Evolutionary conservation across 345 rosid genomes (phyloP), one percentile per base, ranked within the genome.

Genomic region (Eucalyptus rudis): DNA sequence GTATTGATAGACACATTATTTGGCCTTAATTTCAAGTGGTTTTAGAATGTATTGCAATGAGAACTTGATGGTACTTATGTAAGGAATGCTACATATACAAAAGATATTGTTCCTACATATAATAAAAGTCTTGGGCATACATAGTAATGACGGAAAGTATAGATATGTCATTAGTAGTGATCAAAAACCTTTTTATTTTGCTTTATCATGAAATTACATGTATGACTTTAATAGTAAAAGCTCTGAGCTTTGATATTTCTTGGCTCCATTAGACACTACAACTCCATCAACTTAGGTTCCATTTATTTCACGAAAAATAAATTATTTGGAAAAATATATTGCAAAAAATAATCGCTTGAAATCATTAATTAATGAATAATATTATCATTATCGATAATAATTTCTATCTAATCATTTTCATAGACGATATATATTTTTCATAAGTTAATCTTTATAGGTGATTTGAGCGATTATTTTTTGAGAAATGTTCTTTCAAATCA

Each of bases 351-450:
- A 66, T n/a, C 8, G 3, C 36, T n/a, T 64, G 19, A n/a, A 64
- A 64, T n/a, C 31, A 64, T 14, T 64, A 13, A 15, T 64, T n/a
- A n/a, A n/a, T n/a, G 8, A n/a, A 64, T 14, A 64, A 6, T 64
- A 0, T 64, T 64, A 1, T 2, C 8, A 62, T 29, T n/a, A 62
- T 13, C 0, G 2, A 2, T 62, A 62, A 62, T 13, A 29, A 29
- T 29, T 29, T 62, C 15, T 66, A 9, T 7, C 22, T 66, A 66
- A 66, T 7, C 20, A 66, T 59, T 27, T 27, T 59, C 16, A 29
- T 59, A 13, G 0, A 27, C 4, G 0, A 59, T 59, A 13, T 0
- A 11, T 25, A 10, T 0, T 5, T 59, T 13, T 11, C 29, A 0
- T 12, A 27, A 27, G n/a, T 59, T 59, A 14, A 12, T 27, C 5